Evolutionary conservation across 768 basidiomycete species (phyloP), one percentile per base, ranked within the genome.

Genomic region (Flagelloscypha sp.): DNA sequence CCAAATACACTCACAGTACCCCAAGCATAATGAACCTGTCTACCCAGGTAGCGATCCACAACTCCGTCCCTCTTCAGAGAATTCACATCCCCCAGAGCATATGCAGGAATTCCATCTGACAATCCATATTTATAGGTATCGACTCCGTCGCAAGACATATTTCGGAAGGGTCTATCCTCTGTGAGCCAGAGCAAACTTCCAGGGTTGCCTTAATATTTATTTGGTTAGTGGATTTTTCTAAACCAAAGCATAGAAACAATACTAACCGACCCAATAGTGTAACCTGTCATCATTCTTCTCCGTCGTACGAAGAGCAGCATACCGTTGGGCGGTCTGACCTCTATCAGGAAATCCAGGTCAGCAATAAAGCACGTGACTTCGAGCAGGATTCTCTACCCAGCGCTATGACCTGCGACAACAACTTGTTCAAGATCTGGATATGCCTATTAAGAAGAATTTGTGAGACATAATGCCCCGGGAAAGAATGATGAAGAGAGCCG

Each of bases 151-250:
- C 41, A 42, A 5, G 24, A 18, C 5, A 18, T 12, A 23, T 37
- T 37, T 7, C 29, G 36, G 4, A 13, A 10, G 6, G 41, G 41
- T n/a, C 41, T 30, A 17, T 37, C 41, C 4, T 28, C 17, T 22
- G 36, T 27, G 4, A 42, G 41, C 41, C 41, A 42, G 27, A 36
- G 32, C 8, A 42, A n/a, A 21, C 36, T 37, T 7, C 41, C 41
- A 21, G 41, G 41, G 24, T 42, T 42, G n/a, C 18, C 27, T 35
- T 5, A 11, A 23, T 6, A 23, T 13, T n/a, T 15, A 24, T n/a
- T 27, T 4, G 23, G 4, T 7, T 4, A 18, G 24, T 7, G 3
- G 7, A 19, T 7, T n/a, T n/a, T n/a, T n/a, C n/a, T n/a, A n/a
- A n/a, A n/a, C n/a, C n/a, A n/a, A 15, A 17, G n/a, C 23, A 17